Evolutionary conservation across 2,329 filamentous ascomycete species (phyloP).

Genomic region (Aspergillus jensenii): DNA sequence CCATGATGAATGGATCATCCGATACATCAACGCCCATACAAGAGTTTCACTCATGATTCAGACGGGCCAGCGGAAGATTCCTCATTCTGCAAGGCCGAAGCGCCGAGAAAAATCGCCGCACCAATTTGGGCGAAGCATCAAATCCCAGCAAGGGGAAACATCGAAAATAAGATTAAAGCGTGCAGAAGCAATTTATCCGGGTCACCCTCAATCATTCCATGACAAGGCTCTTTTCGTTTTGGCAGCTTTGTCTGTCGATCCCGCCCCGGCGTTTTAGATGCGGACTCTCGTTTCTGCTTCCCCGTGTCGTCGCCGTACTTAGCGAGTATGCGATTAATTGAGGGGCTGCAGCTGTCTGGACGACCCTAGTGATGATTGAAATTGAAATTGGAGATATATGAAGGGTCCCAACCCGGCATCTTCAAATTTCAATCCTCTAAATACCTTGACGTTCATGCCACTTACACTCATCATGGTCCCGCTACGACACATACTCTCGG

Average conservation of each 20-base stretch:
- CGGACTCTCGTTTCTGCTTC: not conserved
- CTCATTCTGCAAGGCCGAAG: not conserved
- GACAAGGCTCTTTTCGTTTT: not conserved
- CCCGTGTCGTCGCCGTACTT: not conserved
- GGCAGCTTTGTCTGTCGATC: slow-evolving; percentile 3
- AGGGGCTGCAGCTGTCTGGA: not conserved
- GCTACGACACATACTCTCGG: not conserved
- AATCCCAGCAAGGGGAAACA: not conserved
- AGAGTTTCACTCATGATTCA: not conserved
- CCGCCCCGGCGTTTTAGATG: not conserved
- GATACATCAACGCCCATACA: not conserved
- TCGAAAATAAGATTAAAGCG: not conserved
- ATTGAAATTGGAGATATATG: not conserved
- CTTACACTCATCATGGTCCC: not conserved
- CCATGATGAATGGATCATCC: no score
- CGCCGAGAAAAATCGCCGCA: not conserved
- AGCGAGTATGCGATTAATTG: not conserved
- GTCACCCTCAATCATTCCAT: not conserved
- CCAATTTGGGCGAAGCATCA: not conserved
- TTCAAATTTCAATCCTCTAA: not conserved
- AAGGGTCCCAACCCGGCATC: not conserved
- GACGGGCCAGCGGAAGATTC: not conserved
- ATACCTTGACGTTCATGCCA: not conserved
- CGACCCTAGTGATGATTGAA: no score
- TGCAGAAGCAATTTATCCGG: not conserved